Evolutionary conservation across 1,284 basidiomycete species (phyloP), one percentile per base, ranked within the genome.

Genomic region (Ceratobasidium sp.): DNA sequence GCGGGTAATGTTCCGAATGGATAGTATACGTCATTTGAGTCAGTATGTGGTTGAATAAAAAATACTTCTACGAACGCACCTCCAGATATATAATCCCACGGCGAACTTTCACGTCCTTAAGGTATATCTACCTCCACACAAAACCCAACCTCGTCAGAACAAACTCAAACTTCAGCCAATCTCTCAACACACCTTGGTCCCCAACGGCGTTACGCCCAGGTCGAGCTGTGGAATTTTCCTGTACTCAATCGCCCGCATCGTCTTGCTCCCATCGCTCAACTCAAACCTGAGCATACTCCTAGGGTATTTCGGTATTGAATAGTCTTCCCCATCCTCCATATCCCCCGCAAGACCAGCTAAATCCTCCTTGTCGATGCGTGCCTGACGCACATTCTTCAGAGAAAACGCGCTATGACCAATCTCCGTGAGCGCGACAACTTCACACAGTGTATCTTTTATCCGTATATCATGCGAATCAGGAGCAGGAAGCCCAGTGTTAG

Each of bases 381-480:
- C 87, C 74, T 89, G 85, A 57, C 90, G 85, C 22, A 88, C 85
- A 79, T 92, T 89, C 77, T 90, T 84, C 44, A 93, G 83, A 66
- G 83, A 87, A 79, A 92, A 90, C 7, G 92, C 93, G 79, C 92
- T 93, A 60, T 87, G 83, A 0, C 89, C 91, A 44, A 94, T 89
- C 73, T 94, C 93, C 22, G 90, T 95, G 14, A 94, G 87, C 1
- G 90, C 84, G 8, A 87, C 84, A 24, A 97, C 86, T 77, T 95
- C 89, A 11, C 93, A 89, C 27, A 92, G 87, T 31, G 81, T 82
- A 59, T 85, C 84, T 5, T 82, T 80, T 27, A 84, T 77, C 17
- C 80, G 75, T 14, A 82, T 77, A 48, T 89, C 79, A 75, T 88
- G 80, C 0, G 79, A 80, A 31, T 64, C 66, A 48, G 65, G 65